Percentiles rank a stretch among this genome's conserved stretches.
Conservation (phyloP, 345 rosid genomes). For the Turnera subulata region DNA sequence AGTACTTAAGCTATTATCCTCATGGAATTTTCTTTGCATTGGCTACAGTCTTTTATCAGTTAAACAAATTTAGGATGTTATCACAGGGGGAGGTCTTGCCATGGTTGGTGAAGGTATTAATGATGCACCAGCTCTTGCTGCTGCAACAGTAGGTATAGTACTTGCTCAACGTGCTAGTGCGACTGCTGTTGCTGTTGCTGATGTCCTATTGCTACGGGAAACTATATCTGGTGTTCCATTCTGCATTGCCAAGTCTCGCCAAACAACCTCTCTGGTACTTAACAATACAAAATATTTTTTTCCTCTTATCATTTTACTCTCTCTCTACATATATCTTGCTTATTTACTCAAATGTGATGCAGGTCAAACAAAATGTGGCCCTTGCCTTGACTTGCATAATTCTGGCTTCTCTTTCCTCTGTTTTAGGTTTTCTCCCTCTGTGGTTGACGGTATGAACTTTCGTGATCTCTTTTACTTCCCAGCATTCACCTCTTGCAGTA, state of each 20-base stretch:
- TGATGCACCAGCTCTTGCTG: slow-evolving; percentile 97
- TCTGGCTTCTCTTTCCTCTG: slow-evolving; percentile 82
- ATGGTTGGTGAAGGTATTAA: slow-evolving; percentile 99
- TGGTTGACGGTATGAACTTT: slow-evolving; percentile 78
- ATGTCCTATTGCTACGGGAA: slow-evolving; percentile 69
- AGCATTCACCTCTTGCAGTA: not conserved
- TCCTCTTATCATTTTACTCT: not conserved
- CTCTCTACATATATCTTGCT: slow-evolving; percentile 10
- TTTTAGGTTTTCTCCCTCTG: slow-evolving; percentile 79
- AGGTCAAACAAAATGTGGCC: slow-evolving; percentile 94
- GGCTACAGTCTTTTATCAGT: not conserved
- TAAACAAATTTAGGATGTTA: slow-evolving; percentile 14
- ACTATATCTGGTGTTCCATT: slow-evolving; percentile 82
- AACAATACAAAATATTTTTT: not conserved
- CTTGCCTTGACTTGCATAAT: slow-evolving; percentile 69
- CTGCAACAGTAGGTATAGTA: slow-evolving; percentile 91
- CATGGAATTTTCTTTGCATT: not conserved
- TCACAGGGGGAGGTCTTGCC: slow-evolving; percentile 83
- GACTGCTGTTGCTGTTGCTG: slow-evolving; percentile 92
- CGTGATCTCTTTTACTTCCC: not conserved
- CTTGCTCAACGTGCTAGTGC: slow-evolving; percentile 99
- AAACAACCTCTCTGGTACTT: slow-evolving; percentile 72
- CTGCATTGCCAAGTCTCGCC: slow-evolving; percentile 84
- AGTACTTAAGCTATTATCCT: not conserved
- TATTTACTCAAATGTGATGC: slow-evolving; percentile 20